Evolutionary conservation across 768 basidiomycete species (phyloP).

Genomic region (Pilatotrama ljubarskyi): DNA sequence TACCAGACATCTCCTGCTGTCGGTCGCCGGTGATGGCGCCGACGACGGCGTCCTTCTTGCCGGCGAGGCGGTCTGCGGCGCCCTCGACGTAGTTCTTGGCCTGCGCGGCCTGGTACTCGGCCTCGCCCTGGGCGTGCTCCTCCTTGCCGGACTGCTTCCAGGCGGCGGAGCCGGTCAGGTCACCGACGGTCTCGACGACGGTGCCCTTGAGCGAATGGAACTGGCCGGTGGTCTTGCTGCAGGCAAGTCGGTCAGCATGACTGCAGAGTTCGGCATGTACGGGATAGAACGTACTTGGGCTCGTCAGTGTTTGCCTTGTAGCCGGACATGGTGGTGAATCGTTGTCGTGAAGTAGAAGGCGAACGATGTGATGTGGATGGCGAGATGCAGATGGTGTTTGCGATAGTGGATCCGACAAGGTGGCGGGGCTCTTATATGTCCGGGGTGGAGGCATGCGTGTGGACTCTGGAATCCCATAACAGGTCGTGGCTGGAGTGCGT

Average conservation of each 20-base stretch:
- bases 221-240: conserved; percentile 41
- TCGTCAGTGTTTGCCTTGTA: conserved; percentile 19
- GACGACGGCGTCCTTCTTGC: conserved; percentile 56
- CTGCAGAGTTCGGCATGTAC: not conserved
- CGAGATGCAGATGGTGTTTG: not conserved
- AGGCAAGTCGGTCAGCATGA: not conserved
- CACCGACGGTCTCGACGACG: conserved; percentile 42
- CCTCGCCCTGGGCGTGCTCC: conserved; percentile 51
- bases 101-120: conserved; percentile 47
- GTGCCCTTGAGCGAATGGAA: conserved; percentile 43
- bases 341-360: not conserved
- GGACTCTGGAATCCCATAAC: not conserved
- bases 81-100: conserved; percentile 53
- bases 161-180: conserved; percentile 41
- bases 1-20: conserved; percentile 49
- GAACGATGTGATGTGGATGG: not conserved
- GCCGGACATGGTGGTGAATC: not conserved
- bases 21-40: conserved; percentile 58
- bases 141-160: conserved; percentile 50
- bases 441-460: not conserved
- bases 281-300: conserved; percentile 26
- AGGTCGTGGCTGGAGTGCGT: not conserved
- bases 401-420: not conserved
- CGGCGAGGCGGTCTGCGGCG: conserved; percentile 42
- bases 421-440: not conserved